These are phyloP conservation scores for Capronia epimyces DNA, from an alignment of 2,329 filamentous ascomycete genomes.

Conservation along the genomic window DNA sequence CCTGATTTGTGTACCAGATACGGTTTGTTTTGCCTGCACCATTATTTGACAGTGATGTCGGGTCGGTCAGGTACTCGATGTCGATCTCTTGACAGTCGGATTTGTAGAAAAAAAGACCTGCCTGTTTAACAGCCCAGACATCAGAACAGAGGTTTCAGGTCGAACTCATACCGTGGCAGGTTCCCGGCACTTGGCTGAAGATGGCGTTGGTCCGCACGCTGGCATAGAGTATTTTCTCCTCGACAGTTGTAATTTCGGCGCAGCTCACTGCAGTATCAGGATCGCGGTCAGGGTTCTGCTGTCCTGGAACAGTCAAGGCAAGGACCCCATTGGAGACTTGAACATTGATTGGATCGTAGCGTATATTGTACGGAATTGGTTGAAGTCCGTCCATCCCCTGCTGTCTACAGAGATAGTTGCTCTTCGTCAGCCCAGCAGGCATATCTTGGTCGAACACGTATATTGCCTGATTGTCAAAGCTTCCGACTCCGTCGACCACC, in stretches of 20 bases:
- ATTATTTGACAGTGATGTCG: conserved; percentile 22
- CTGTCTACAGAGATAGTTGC: conserved; percentile 14
- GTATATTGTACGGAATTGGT: conserved; percentile 18
- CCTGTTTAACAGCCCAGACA: neutral
- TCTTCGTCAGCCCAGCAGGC: conserved; percentile 21
- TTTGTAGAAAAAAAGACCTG: conserved; percentile 26
- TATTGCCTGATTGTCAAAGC: conserved; percentile 19
- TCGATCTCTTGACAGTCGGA: conserved; percentile 26
- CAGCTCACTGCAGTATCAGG: conserved; percentile 16
- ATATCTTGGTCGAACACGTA: conserved; percentile 21
- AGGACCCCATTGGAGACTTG: conserved; percentile 16
- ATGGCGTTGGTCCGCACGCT: conserved; percentile 27
- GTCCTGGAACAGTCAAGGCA: conserved; percentile 23
- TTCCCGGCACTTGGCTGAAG: conserved; percentile 25
- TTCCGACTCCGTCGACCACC: conserved; percentile 21
- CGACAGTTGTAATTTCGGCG: conserved; percentile 21
- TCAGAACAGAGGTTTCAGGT: neutral
- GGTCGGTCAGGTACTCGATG: conserved; percentile 28
- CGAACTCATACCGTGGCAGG: conserved; percentile 22
- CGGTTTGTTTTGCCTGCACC: conserved; percentile 16
- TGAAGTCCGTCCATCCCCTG: neutral
- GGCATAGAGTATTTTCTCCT: conserved; percentile 24
- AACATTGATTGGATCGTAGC: conserved; percentile 24
- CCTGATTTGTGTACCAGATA: conserved; percentile 26
- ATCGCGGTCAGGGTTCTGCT: conserved; percentile 10